phyloP scores from a whole-genome alignment of 2,329 filamentous ascomycete species.

The Huntiella savannae region DNA sequence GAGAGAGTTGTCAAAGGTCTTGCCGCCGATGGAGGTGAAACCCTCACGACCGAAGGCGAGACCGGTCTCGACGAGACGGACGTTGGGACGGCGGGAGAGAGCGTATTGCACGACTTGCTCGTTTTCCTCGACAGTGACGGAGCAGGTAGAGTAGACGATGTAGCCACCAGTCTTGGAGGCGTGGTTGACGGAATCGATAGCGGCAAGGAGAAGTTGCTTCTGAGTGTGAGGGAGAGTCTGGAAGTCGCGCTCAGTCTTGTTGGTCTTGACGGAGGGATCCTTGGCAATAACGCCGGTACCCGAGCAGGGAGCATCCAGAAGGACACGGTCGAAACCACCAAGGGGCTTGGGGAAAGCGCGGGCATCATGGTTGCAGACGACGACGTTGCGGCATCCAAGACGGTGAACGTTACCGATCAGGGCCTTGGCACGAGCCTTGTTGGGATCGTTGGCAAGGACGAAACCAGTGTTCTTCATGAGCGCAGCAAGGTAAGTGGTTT shows the following conservation, averaged over 20 bases:
- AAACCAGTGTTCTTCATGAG: slow-evolving; percentile 92
- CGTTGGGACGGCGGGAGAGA: slow-evolving; percentile 76
- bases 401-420: slow-evolving; percentile 96
- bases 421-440: slow-evolving; percentile 84
- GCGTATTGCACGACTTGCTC: slow-evolving; percentile 90
- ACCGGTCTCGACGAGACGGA: slow-evolving; percentile 80
- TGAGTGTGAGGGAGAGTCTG: slow-evolving; percentile 82
- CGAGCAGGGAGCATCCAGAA: slow-evolving; percentile 88
- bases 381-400: slow-evolving; percentile 77
- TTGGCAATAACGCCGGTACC: slow-evolving; percentile 96
- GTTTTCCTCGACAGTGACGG: slow-evolving; percentile 76
- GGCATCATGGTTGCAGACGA: slow-evolving; percentile 91
- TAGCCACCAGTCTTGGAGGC: slow-evolving; percentile 82
- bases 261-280: slow-evolving; percentile 91
- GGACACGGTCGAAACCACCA: slow-evolving; percentile 84
- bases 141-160: slow-evolving; percentile 92
- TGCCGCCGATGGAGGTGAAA: slow-evolving; percentile 78
- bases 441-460: slow-evolving; percentile 92
- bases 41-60: slow-evolving; percentile 82
- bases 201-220: slow-evolving; percentile 80
- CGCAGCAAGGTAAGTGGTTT: slow-evolving; percentile 90
- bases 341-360: slow-evolving; percentile 86
- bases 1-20: slow-evolving; percentile 74
- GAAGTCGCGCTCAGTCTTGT: slow-evolving; percentile 93
- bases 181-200: slow-evolving; percentile 90